Base-by-base conservation (phyloP, 495 filamentous ascomycete species). In the Echria macrotheca region DNA sequence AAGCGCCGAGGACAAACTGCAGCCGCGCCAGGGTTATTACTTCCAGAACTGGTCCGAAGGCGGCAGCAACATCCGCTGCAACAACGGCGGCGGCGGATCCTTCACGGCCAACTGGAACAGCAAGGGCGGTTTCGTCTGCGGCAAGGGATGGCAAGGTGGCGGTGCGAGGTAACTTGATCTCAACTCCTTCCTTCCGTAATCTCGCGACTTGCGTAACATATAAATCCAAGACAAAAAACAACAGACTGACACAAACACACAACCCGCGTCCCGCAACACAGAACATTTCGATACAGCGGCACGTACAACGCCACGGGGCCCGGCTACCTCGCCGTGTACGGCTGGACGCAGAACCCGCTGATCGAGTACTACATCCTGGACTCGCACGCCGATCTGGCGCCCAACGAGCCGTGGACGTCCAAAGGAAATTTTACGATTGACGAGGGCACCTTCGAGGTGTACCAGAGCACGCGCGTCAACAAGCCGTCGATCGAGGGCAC, bases 291-390 rank as follows among this genome's bases (percentile, higher is more conserved):
- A 33, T 85, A 77, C 65, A 65, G 58, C 10, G 80, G 77, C 29
- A 64, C 58, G 23, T 83, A 80, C 69, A 69, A 61, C 17, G 73
- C 79, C 43, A 72, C 69, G 12, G 80, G 81, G 12, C 81, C 81
- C 17, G 69, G 70, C 29, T 83, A 83, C 57, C 73, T 85, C 19
- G 56, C 79, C 37, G 64, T 85, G 26, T 84, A 84, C 54, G 81
- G 81, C 35, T 85, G 80, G 81, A 82, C 81, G n/a, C 67, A 61
- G 7, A 71, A 74, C 61, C 81, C 81, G 0, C 69, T 83, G 9
- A 73, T 83, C 59, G 81, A 85, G 49, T 84, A 83, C 69, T 85
- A 84, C 66, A 77, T 85, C 51, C 64, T 83, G 48, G 81, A 85
- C 46, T 66, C 70, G 47, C 79, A 75, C 57, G 79, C 77, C 22